Evolutionary conservation across 2,329 filamentous ascomycete species (phyloP).

Genomic region (Verticillium alfalfae): DNA sequence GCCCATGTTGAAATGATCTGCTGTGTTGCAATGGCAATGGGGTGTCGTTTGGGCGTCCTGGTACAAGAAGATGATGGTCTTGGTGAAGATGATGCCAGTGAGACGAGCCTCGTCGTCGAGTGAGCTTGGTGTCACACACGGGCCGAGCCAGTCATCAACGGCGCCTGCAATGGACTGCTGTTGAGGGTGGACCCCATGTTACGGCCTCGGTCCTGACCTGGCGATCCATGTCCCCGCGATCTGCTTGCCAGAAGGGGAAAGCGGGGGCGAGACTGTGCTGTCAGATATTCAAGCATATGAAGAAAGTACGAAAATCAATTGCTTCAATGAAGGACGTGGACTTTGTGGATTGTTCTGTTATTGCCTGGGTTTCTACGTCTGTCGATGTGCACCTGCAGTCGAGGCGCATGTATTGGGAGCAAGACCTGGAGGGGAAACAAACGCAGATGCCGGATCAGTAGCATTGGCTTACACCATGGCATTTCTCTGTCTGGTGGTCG

Average conservation of each 20-base stretch:
- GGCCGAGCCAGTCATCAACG: neutral
- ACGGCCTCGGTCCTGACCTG: neutral
- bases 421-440: too few relatives aligned
- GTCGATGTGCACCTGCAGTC: too few relatives aligned
- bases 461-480: too few relatives aligned
- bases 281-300: neutral
- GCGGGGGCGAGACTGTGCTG: neutral
- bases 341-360: too few relatives aligned
- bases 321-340: too few relatives aligned
- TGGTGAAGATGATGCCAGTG: neutral
- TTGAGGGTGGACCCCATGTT: neutral
- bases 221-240: neutral
- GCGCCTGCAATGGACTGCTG: neutral
- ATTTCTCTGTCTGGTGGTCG: too few relatives aligned
- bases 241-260: neutral
- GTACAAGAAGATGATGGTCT: neutral
- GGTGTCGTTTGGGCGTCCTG: neutral
- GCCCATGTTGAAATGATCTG: neutral
- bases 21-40: neutral
- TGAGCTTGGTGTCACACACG: neutral
- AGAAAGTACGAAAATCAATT: too few relatives aligned
- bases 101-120: neutral
- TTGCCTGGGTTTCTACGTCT: too few relatives aligned
- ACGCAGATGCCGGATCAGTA: too few relatives aligned
- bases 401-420: too few relatives aligned